phyloP scores from a whole-genome alignment of 2,329 filamentous ascomycete species.

The Neurospora sp. region DNA sequence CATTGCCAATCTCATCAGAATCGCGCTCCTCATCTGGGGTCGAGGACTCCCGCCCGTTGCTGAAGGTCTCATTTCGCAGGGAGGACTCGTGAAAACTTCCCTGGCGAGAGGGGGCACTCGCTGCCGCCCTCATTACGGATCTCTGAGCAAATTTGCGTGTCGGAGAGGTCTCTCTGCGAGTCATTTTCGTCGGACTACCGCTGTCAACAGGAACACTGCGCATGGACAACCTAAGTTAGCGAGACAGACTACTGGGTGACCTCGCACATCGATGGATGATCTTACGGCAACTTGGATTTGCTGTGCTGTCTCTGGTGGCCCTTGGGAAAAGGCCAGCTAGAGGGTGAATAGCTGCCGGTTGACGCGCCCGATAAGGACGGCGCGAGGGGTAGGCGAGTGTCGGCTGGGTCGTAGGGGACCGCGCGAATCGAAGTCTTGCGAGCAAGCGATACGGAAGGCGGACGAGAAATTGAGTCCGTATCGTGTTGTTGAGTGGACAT shows the following conservation, averaged over 20 bases:
- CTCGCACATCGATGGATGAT: neutral
- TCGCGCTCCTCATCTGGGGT: neutral
- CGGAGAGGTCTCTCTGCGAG: neutral
- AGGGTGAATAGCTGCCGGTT: constrained; percentile 6
- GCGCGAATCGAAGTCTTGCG: constrained; percentile 9
- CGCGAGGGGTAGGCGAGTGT: neutral
- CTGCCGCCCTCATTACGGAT: neutral
- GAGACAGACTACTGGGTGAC: neutral
- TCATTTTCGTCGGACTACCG: neutral
- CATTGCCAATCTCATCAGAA: neutral
- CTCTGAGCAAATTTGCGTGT: neutral
- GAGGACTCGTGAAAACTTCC: neutral
- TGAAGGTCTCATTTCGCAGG: neutral
- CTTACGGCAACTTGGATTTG: neutral
- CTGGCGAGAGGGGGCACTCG: neutral
- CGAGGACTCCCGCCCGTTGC: neutral
- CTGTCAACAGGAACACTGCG: neutral
- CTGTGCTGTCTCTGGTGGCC: neutral
- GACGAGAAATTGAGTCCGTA: constrained; percentile 2
- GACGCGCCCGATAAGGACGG: neutral
- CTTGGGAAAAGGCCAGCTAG: constrained; percentile 10
- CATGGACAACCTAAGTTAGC: neutral
- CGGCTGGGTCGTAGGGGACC: constrained; percentile 5
- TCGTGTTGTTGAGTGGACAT: constrained; percentile 1
- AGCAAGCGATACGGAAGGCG: constrained; percentile 5